Evolutionary conservation across 257 asterid genomes (phyloP), one percentile per base, ranked within the genome.

Genomic region (Thymus mandschuricus): DNA sequence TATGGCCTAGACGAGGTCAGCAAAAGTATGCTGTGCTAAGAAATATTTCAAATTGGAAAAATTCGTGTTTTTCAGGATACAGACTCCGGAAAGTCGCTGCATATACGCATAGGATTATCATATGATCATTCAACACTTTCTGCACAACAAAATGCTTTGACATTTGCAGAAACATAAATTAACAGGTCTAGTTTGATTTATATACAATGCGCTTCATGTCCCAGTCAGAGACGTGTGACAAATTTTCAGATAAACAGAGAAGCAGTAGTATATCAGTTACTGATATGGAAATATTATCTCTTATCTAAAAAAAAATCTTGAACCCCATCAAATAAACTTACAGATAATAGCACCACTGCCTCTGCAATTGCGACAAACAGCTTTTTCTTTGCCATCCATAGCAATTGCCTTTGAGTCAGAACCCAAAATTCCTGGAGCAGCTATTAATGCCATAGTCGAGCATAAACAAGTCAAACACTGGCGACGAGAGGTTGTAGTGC

Each of bases 271-370:
- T 21, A 21, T 21, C 0, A 21, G 21, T 21, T 21, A 21, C 21
- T 21, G 21, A 21, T 21, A 21, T 21, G 21, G 21, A 21, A 21
- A 21, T 21, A 21, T 21, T 21, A 21, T 21, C 21, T 21, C 21
- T 21, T 21, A 21, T 21, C 21, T 21, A 21, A 21, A 21, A 21
- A 21, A 21, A 21, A 21, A 21, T 21, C 21, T 21, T 21, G 21
- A 21, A 21, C 21, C 21, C 21, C 21, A 21, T 21, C 21, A 21
- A 21, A 21, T 21, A 21, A 21, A 85, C 99, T 80, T 76, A 95
- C 97, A 95, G 54, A 91, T 86, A 60, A 95, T 64, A 64, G 99
- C 98, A 12, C 99, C 99, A 68, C 90, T 89, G 76, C 98, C 99
- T 75, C 83, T 77, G 70, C 99, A 94, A 56, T 94, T 94, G 49